Base-by-base conservation (phyloP, 2,329 filamentous ascomycete species). In the Penicillium concentricum region DNA sequence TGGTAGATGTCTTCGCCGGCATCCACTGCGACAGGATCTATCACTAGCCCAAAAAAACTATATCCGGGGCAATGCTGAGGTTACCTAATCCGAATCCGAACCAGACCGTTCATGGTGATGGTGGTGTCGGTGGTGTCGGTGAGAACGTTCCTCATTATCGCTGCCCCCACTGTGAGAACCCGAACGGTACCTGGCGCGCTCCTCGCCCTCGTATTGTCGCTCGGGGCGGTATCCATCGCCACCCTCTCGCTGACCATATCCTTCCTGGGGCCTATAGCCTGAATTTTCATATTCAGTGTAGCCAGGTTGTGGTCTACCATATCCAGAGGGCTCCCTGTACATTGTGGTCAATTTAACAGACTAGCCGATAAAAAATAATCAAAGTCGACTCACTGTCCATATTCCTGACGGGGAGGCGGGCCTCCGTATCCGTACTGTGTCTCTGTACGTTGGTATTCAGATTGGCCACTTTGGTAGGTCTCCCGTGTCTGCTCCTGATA, bases 1-100 rank as follows among this genome's bases (percentile, higher is more conserved):
- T 80, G 78, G 78, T 81, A 68, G 61, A 61, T 41, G 15, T 13
- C n/a, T 28, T 22, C 34, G 18, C 16, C 24, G n/a, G 13, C 20
- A 24, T 24, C n/a, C 16, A 13, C 16, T 42, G 34, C 18, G 35
- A 46, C 32, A 43, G 16, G 28, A 35, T 32, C 22, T 12, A n/a
- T n/a, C 28, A 34, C 18, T 35, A 50, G 32, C 26, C 39, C 38
- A n/a, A 22, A n/a, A 22, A 28, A 22, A 38, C 18, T 44, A 20
- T 26, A 41, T 24, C 35, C 16, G 26, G 20, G n/a, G 28, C 13
- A 39, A 34, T 41, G 16, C n/a, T 28, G 18, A 15, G 15, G 18
- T 39, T 39, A 48, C 20, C 18, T 50, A 56, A 41, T 53, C 44
- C 24, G 52, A 56, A 50, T 68, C 59, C 20, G 63, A 66, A 46